Percentiles rank a stretch among this genome's conserved stretches.
These are phyloP conservation scores for Theobroma grandiflorum DNA, from an alignment of 441 rosid genomes.

Conservation along the genomic window DNA sequence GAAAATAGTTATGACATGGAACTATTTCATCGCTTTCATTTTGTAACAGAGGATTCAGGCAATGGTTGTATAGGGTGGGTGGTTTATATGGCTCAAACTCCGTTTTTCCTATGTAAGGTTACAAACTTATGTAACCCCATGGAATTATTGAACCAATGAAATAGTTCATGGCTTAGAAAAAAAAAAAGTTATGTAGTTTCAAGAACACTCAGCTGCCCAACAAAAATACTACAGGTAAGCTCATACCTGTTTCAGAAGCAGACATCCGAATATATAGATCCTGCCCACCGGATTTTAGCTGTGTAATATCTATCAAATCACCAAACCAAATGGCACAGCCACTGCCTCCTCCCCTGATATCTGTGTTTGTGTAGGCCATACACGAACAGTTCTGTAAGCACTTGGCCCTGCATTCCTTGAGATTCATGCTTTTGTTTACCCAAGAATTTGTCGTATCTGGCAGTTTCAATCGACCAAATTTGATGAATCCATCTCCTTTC, in stretches of 20 bases:
- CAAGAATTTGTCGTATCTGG: constrained; percentile 10
- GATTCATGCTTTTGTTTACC: neutral
- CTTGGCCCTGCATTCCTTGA: neutral
- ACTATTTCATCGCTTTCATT: too few relatives aligned
- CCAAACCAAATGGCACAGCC: constrained; percentile 18
- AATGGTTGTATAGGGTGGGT: too few relatives aligned
- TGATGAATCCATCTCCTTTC: constrained; percentile 17
- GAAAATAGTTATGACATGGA: too few relatives aligned
- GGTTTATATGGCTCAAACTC: too few relatives aligned
- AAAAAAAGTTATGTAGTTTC: too few relatives aligned
- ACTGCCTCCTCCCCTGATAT: neutral
- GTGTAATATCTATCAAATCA: constrained; percentile 5
- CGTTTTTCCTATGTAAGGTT: too few relatives aligned
- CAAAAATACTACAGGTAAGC: too few relatives aligned
- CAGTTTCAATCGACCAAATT: neutral
- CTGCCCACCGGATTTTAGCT: constrained; percentile 4
- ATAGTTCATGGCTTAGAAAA: too few relatives aligned
- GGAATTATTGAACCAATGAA: too few relatives aligned
- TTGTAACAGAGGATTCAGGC: too few relatives aligned
- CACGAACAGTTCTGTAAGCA: constrained; percentile 16
- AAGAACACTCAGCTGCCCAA: too few relatives aligned
- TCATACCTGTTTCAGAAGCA: constrained; percentile 4
- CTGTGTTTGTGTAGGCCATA: neutral
- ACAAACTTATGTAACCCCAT: too few relatives aligned
- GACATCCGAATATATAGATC: constrained; percentile 7